Evolutionary conservation across 164 flowering plant species (phyloP), one percentile per base, ranked within the genome.

Genomic region (Akebia trifoliata): DNA sequence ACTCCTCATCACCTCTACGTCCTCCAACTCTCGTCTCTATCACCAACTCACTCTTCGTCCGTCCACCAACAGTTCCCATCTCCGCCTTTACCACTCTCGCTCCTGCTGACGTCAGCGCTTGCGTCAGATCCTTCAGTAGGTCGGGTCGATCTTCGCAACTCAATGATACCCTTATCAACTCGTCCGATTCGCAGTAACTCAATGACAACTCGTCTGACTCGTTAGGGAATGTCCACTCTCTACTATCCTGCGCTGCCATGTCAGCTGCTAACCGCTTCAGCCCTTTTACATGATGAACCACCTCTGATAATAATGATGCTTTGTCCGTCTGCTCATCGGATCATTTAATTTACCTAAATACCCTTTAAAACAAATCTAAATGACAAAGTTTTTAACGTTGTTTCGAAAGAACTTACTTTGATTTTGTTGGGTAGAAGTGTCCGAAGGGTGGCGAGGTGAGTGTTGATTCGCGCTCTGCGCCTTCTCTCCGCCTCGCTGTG

Each of bases 301-400:
- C 83, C 67, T 81, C 78, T 3, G 79, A 79, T 17, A 81, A 76
- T 71, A 83, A 57, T 52, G 84, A 74, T 20, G 89, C 84, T 70
- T 81, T 83, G 60, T 83, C 86, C 20, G 73, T 74, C 86, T 83
- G 72, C 43, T 9, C 42, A 24, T 31, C 15, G 14, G 28, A 9
- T 10, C 37, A 1, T 34, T 14, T 6, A 22, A 28, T 1, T 34
- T 28, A 8, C 17, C 42, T 56, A 4, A 34, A 34, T 54, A 15
- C 17, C 26, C 54, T n/a, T 20, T 12, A 17, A 11, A 5, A 35
- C 29, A 0, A 8, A 50, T 29, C 53, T 14, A 29, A 7, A 18
- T 15, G 4, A 18, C 46, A 42, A n/a, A 9, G 10, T 1, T 42
- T n/a, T n/a, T n/a, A n/a, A n/a, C n/a, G n/a, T n/a, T n/a, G n/a